Evolutionary conservation across 1,139 yeast species (phyloP).

Genomic region (Starmera stellimalicola): DNA sequence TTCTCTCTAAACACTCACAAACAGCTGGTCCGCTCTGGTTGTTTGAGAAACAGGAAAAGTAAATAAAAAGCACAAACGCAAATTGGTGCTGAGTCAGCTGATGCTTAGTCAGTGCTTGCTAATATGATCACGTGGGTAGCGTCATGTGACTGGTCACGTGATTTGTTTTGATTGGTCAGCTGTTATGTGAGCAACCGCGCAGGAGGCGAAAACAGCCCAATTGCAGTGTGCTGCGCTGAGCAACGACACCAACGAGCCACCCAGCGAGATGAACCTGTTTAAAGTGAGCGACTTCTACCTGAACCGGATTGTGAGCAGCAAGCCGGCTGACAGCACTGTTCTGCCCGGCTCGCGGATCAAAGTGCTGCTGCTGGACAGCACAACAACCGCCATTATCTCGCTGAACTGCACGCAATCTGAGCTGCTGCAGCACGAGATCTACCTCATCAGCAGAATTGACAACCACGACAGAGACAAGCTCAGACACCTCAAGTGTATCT

Average conservation of each 20-base stretch:
- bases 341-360: slow-evolving; percentile 41
- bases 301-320: slow-evolving; percentile 31
- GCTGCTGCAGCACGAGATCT: slow-evolving; percentile 70
- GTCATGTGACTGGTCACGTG: too few species aligned
- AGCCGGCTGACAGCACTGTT: slow-evolving; percentile 11
- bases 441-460: slow-evolving; percentile 63
- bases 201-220: too few species aligned
- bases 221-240: too few species aligned
- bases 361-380: slow-evolving; percentile 68
- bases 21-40: too few species aligned
- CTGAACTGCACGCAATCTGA: slow-evolving; percentile 84
- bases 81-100: too few species aligned
- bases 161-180: too few species aligned
- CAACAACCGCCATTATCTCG: slow-evolving; percentile 77
- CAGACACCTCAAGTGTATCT: slow-evolving; percentile 78
- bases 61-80: too few species aligned
- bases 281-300: slow-evolving; percentile 42
- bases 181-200: too few species aligned
- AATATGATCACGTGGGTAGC: too few species aligned
- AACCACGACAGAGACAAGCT: slow-evolving; percentile 60
- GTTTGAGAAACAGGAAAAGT: too few species aligned
- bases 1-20: slow-evolving; percentile 16
- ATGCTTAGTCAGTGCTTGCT: too few species aligned
- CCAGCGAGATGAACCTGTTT: slow-evolving; percentile 43
- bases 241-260: too few species aligned